phyloP scores from a whole-genome alignment of 2,329 filamentous ascomycete species.

The Penicillium glabrum region DNA sequence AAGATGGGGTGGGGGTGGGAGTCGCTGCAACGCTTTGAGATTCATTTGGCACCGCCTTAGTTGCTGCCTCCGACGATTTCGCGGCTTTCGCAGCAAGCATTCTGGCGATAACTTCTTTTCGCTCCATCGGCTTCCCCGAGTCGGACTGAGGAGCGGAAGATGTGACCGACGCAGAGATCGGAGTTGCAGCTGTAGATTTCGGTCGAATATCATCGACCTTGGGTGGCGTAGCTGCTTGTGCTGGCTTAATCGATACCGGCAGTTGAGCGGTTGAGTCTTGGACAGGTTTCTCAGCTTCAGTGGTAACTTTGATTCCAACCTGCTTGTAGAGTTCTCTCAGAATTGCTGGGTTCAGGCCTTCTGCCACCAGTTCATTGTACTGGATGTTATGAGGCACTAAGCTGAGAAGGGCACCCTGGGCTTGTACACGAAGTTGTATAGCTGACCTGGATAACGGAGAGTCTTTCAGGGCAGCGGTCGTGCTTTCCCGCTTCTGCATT shows the following conservation, averaged over 20 bases:
- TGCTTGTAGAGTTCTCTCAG: conserved; percentile 67
- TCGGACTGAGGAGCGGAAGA: conserved; percentile 2
- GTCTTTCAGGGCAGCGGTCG: neutral
- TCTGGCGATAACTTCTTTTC: conserved; percentile 74
- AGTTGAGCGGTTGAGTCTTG: neutral
- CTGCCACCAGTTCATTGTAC: conserved; percentile 70
- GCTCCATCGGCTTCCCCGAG: conserved; percentile 55
- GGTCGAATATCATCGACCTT: neutral
- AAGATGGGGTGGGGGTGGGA: conserved; percentile 5
- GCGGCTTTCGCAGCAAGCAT: conserved; percentile 71
- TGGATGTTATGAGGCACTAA: conserved; percentile 65
- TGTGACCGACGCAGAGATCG: conserved; percentile 8
- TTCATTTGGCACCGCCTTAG: conserved; percentile 14
- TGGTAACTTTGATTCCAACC: conserved; percentile 56
- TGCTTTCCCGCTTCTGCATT: conserved; percentile 7
- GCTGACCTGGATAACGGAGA: conserved; percentile 22
- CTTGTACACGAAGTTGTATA: conserved; percentile 47
- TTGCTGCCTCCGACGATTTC: conserved; percentile 40
- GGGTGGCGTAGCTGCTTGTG: neutral
- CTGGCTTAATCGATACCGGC: neutral
- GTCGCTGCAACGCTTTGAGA: neutral
- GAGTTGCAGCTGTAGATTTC: neutral
- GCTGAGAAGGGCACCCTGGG: conserved; percentile 66
- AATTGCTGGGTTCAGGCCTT: conserved; percentile 66
- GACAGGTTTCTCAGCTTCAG: conserved; percentile 1